Conservation (phyloP, 257 asterid species). For the Forsythia viridissima region DNA sequence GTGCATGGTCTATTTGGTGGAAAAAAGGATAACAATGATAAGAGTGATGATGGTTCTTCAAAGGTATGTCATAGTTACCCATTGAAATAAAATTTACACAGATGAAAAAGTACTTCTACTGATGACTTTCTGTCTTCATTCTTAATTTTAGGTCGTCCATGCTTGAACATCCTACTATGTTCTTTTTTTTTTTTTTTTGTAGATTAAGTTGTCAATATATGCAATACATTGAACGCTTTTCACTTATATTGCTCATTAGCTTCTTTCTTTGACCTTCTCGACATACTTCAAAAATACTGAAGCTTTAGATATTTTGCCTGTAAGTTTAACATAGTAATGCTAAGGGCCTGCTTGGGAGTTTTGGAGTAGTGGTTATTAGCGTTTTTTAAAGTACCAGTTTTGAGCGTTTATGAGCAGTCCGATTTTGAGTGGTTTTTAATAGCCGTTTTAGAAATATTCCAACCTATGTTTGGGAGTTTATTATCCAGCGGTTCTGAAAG, state of each 20-base stretch:
- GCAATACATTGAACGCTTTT: not conserved
- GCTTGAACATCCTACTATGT: not conserved
- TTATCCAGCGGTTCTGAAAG: too few relatives aligned
- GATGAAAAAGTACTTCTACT: conserved; percentile 1
- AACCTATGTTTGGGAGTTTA: too few relatives aligned
- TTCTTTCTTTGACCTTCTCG: not conserved
- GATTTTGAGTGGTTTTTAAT: too few relatives aligned
- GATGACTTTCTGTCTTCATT: not conserved
- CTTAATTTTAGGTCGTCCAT: not conserved
- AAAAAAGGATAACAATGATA: conserved; percentile 60
- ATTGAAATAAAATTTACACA: not conserved
- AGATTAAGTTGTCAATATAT: not conserved
- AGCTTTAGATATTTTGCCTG: not conserved
- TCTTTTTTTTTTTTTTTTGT: not conserved
- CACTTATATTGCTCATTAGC: not conserved
- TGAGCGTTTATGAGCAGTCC: too few relatives aligned
- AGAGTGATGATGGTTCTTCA: conserved; percentile 57
- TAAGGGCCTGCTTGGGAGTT: too few relatives aligned
- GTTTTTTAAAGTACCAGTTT: too few relatives aligned
- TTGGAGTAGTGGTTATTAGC: too few relatives aligned
- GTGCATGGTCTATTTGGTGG: conserved; percentile 82
- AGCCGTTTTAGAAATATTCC: too few relatives aligned
- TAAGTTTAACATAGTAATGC: not conserved
- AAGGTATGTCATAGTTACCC: conserved; percentile 49
- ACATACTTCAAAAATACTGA: not conserved